These are phyloP conservation scores for Scutellaria galericulata DNA, from an alignment of 257 asterid species.

Conservation along the genomic window DNA sequence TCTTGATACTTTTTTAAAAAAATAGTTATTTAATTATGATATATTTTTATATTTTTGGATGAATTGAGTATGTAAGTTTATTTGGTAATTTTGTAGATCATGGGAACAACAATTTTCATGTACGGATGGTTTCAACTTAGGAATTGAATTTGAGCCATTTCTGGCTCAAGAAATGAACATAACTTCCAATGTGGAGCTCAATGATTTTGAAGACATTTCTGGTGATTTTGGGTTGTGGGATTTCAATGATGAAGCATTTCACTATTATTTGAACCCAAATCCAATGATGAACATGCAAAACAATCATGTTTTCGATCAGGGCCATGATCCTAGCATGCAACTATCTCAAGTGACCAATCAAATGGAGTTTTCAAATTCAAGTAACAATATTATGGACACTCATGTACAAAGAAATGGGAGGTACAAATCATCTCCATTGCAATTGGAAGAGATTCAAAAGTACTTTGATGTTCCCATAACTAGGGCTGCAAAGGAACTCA, in stretches of 20 bases:
- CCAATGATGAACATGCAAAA: slow-evolving; percentile 18
- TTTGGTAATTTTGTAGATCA: slow-evolving; percentile 37
- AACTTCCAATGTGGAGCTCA: slow-evolving; percentile 32
- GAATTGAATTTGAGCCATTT: slow-evolving; percentile 37
- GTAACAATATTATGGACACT: neutral
- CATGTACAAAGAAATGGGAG: slow-evolving; percentile 34
- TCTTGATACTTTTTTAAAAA: neutral
- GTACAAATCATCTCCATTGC: slow-evolving; percentile 46
- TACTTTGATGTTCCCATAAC: slow-evolving; percentile 76
- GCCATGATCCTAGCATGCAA: neutral
- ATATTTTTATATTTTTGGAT: too few relatives aligned
- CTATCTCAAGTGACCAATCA: neutral
- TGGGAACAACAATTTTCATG: slow-evolving; percentile 48
- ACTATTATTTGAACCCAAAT: slow-evolving; percentile 32
- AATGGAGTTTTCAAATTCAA: neutral
- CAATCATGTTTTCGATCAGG: neutral
- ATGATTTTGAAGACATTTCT: slow-evolving; percentile 53
- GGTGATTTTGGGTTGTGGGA: slow-evolving; percentile 52
- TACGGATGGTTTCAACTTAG: slow-evolving; percentile 39
- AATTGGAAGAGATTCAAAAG: slow-evolving; percentile 69
- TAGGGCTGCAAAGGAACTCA: slow-evolving; percentile 74
- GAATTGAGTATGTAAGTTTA: too few relatives aligned
- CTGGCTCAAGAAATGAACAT: slow-evolving; percentile 22
- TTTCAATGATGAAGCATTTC: slow-evolving; percentile 32
- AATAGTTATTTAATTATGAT: too few relatives aligned